phyloP scores from a whole-genome alignment of 164 flowering plant species.

The Sedum album region DNA sequence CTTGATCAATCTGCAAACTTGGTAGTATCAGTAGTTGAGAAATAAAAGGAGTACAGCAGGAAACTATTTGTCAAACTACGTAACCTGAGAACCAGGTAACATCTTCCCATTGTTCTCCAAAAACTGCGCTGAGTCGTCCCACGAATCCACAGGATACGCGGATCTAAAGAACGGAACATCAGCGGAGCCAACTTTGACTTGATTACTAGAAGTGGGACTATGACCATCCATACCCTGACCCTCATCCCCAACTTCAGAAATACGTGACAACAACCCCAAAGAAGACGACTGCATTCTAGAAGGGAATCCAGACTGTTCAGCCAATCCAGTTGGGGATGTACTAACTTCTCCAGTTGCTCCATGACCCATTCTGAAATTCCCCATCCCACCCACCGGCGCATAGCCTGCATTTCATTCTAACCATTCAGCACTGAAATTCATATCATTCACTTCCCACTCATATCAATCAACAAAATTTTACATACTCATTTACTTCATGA shows the following conservation, averaged over 20 bases:
- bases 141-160: constrained; percentile 25
- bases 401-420: not conserved
- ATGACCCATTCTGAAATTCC: not conserved
- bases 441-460: not conserved
- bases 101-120: constrained; percentile 24
- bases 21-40: too few relatives aligned
- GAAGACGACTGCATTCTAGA: constrained; percentile 26
- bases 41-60: too few relatives aligned
- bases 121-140: constrained; percentile 30
- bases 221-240: constrained; percentile 18
- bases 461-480: not conserved
- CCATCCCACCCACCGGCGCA: not conserved
- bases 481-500: not conserved
- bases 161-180: constrained; percentile 20
- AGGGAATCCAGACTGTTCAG: constrained; percentile 6
- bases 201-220: constrained; percentile 12
- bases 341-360: not conserved
- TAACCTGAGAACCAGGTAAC: constrained; percentile 29
- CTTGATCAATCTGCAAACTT: constrained; percentile 6
- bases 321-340: constrained; percentile 3
- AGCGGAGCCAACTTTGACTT: constrained; percentile 16
- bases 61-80: not conserved
- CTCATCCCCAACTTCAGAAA: constrained; percentile 34
- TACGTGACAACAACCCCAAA: constrained; percentile 34
- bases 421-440: constrained; percentile 14